These are phyloP conservation scores for Chlorella sorokiniana DNA, from an alignment of 139 green algal genomes.

Conservation along the genomic window DNA sequence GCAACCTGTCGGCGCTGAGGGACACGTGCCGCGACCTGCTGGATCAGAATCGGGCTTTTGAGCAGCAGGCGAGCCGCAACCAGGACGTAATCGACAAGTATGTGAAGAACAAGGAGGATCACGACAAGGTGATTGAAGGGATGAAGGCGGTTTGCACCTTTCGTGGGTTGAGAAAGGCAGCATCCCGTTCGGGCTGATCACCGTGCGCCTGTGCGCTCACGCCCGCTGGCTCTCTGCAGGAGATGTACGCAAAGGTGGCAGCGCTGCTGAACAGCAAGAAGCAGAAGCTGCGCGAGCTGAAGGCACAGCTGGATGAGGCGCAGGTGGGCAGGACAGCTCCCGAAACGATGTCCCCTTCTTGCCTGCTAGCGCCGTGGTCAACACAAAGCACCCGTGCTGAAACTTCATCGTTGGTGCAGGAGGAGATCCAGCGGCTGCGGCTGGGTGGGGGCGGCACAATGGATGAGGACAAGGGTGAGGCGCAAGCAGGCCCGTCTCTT, in stretches of 20 bases:
- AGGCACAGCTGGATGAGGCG: conserved; percentile 8
- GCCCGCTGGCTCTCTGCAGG: too few relatives aligned
- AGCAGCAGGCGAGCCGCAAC: conserved; percentile 2
- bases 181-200: too few relatives aligned
- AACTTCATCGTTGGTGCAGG: background rate
- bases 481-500: background rate
- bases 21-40: too few relatives aligned
- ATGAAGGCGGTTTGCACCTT: background rate
- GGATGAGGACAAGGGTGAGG: background rate
- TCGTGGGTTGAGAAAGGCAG: too few relatives aligned
- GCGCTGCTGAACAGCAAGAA: conserved; percentile 37
- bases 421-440: conserved; percentile 15
- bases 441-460: background rate
- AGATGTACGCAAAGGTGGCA: conserved; percentile 20
- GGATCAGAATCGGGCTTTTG: background rate
- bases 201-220: too few relatives aligned
- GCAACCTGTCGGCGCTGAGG: conserved; percentile 6
- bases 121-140: background rate
- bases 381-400: too few relatives aligned
- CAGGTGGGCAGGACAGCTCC: background rate
- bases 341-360: too few relatives aligned
- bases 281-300: conserved; percentile 28
- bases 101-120: conserved; percentile 11
- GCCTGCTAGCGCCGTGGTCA: too few relatives aligned
- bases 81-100: background rate